Base-by-base conservation (phyloP, 306 rosid genomes). In the Chamaecrista fasciculata region DNA sequence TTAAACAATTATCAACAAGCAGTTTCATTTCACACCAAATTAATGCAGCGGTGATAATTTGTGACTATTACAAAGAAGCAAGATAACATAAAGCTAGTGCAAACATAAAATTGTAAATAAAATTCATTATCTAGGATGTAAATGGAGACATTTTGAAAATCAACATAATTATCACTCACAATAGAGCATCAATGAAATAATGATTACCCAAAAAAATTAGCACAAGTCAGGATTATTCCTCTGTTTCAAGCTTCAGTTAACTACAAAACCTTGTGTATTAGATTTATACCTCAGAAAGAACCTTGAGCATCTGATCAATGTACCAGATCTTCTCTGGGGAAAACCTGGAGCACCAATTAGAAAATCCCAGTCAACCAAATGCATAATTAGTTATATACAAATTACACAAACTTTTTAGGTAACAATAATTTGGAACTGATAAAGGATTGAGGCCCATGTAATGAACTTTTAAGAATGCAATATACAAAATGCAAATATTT, bases 241-340 rank as follows among this genome's bases (percentile, higher is more conserved):
- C 24, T 61, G 26, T 56, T 29, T 57, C 23, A 40, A 11, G 39
- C 64, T 64, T 65, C 55, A 65, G 48, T 51, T 70, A 56, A 60
- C 56, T 37, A 53, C 60, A 74, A 78, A 60, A 39, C 55, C 31
- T 66, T 62, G 78, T 73, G 62, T 67, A 77, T 29, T 61, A 69
- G 70, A 72, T 80, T 80, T 86, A 81, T 94, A 94, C 99, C 99
- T 94, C 97, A 49, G 91, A 82, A 73, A 94, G 91, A 91, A 94
- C 99, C 86, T 87, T 91, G 34, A 94, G 96, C 99, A 94, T 94
- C 89, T 86, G 96, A 80, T 94, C 96, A 55, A 94, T 84, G 83
- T 94, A 94, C 99, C 99, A 94, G 64, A 94, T 88, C 90, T 91
- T 94, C 87, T 91, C 96, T 0, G 87, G 92, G 79, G 99, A 86